Conservation (phyloP, 306 rosid species). For the Hylodesmum podocarpum region DNA sequence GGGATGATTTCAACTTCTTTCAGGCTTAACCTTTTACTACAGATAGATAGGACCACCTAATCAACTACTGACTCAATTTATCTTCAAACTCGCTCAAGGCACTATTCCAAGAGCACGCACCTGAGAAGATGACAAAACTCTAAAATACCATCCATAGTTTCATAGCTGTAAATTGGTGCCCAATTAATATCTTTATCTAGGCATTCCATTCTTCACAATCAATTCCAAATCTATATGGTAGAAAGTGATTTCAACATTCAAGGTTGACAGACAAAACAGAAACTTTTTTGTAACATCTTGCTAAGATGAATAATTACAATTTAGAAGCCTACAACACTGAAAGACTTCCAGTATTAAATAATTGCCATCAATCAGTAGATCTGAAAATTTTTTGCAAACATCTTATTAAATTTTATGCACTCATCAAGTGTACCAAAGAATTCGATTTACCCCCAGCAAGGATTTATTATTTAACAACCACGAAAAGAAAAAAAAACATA, state of each 20-base stretch:
- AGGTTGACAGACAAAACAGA: not conserved
- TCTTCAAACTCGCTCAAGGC: not conserved
- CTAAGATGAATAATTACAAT: not conserved
- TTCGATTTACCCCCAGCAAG: not conserved
- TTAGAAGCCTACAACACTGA: not conserved
- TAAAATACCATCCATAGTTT: not conserved
- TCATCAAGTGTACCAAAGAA: not conserved
- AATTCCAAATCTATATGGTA: not conserved
- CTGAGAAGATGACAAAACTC: not conserved
- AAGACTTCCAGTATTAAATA: not conserved
- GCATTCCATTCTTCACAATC: constrained; percentile 4
- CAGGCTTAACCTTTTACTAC: not conserved
- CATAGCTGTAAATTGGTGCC: not conserved
- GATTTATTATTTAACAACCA: not conserved
- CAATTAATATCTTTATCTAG: not conserved
- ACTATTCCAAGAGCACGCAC: constrained; percentile 19
- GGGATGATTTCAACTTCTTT: constrained; percentile 11
- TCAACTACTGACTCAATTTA: not conserved
- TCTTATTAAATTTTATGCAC: not conserved
- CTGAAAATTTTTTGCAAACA: not conserved
- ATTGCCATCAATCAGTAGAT: constrained; percentile 11
- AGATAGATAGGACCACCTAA: constrained; percentile 12
- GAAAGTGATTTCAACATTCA: constrained; percentile 7
- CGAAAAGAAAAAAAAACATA: not conserved
- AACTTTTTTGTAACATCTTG: constrained; percentile 2